Base-by-base conservation (phyloP, 176 grass and related monocot species). In the Bothriochloa decipiens region DNA sequence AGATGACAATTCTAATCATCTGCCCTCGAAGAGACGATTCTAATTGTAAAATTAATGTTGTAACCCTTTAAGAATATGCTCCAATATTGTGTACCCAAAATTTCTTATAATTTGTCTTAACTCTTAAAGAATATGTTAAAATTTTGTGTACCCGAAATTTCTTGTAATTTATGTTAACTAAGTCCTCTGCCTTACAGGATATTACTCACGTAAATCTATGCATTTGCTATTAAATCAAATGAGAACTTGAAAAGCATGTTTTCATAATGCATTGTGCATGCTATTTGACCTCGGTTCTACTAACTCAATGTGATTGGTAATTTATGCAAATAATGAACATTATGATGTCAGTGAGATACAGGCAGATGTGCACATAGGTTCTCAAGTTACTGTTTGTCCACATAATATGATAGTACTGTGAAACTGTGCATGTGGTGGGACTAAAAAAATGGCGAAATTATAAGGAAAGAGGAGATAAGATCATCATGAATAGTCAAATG, bases 1-100 rank as follows among this genome's bases (percentile, higher is more conserved):
- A 79, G 15, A 46, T 87, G 62, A 36, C 50, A 68, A 47, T 62
- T 82, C 5, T 42, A 82, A 16, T 87, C 22, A 70, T 81, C 45
- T 75, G 52, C 17, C 57, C 37, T 33, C 5, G 11, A 81, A 53
- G 14, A 53, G 42, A 55, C 45, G 20, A 53, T 8, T 37, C 5
- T 37, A 12, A 66, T 14, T 45, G 61, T 70, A 23, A 12, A 81
- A 68, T 75, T 33, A 26, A 81, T 22, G 13, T 36, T 36, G 6
- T 15, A 58, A 29, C 50, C 18, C 50, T 53, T 53, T 20, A 53
- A 81, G 17, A 46, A 18, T 35, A 43, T 33, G 3, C 35, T n/a
- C 17, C 66, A n/a, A 49, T 67, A 52, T 45, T 70, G 42, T 72
- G 37, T 55, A 17, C 42, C 3, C 0, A 11, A 20, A 20, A 68